Evolutionary conservation across 2,329 filamentous ascomycete genomes (phyloP).

Genomic region (Aspergillus ruber): DNA sequence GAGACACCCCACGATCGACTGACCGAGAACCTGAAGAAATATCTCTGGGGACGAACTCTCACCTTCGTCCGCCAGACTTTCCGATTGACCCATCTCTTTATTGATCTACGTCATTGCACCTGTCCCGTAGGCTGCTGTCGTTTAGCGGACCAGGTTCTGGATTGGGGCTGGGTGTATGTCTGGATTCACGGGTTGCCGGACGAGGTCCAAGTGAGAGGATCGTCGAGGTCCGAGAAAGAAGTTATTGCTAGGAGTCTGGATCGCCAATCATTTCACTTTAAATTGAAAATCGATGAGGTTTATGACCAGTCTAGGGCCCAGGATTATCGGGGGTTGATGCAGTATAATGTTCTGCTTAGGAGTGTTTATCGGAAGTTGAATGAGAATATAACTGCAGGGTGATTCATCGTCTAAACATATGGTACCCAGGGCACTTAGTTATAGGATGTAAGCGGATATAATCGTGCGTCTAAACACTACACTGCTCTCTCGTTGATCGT

Average conservation of each 20-base stretch:
- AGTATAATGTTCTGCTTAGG: conserved; percentile 1
- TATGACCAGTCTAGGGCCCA: conserved; percentile 1
- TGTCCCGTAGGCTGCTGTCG: conserved; percentile 16
- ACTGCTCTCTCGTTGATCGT: too few relatives aligned
- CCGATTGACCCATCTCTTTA: conserved; percentile 8
- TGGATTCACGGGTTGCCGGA: conserved; percentile 13
- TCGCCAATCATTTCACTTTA: conserved; percentile 4
- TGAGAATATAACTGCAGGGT: background rate
- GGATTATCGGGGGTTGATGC: background rate
- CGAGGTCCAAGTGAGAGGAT: conserved; percentile 11
- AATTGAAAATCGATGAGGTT: conserved; percentile 5
- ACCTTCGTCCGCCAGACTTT: conserved; percentile 16
- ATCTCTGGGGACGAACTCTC: conserved; percentile 17
- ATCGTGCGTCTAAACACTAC: too few relatives aligned
- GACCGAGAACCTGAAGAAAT: conserved; percentile 12
- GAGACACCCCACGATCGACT: conserved; percentile 6
- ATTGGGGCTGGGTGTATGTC: conserved; percentile 12
- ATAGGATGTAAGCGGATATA: too few relatives aligned
- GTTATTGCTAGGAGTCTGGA: conserved; percentile 6
- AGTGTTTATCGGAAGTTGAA: conserved; percentile 1
- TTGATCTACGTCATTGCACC: conserved; percentile 13
- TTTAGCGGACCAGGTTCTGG: conserved; percentile 10
- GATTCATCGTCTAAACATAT: background rate
- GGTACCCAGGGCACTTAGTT: background rate
- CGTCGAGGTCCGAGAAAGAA: conserved; percentile 7